phyloP scores from a whole-genome alignment of 345 rosid genomes.

The Carallia pectinifolia region DNA sequence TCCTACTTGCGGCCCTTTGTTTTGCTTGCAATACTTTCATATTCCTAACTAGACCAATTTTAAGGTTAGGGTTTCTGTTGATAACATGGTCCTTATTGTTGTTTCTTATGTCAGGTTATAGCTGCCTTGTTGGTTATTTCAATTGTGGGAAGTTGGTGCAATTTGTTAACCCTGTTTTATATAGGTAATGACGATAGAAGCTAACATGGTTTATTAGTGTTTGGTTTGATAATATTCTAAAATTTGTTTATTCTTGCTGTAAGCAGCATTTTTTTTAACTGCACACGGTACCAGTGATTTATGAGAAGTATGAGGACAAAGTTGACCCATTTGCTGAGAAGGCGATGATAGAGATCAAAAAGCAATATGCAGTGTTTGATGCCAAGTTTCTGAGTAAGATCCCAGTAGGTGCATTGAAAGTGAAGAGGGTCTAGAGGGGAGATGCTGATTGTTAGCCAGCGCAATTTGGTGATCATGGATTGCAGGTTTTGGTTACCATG shows the following conservation, averaged over 20 bases:
- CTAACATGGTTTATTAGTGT: not conserved
- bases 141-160: slow-evolving; percentile 66
- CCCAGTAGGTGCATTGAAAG: slow-evolving; percentile 26
- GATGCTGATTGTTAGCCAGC: not conserved
- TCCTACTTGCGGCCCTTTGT: too few species aligned
- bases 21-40: too few species aligned
- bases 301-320: slow-evolving; percentile 80
- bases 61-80: not conserved
- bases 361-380: slow-evolving; percentile 44
- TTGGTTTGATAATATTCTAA: not conserved
- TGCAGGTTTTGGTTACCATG: slow-evolving; percentile 12
- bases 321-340: slow-evolving; percentile 80
- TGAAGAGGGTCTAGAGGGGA: slow-evolving; percentile 24
- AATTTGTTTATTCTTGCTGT: not conserved
- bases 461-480: slow-evolving; percentile 4
- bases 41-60: not conserved
- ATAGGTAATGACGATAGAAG: slow-evolving; percentile 38
- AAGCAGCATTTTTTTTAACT: slow-evolving; percentile 58
- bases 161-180: slow-evolving; percentile 89
- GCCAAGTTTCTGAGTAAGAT: slow-evolving; percentile 35
- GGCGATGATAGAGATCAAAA: slow-evolving; percentile 55
- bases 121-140: slow-evolving; percentile 70
- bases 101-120: slow-evolving; percentile 46
- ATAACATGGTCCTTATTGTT: too few species aligned
- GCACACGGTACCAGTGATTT: slow-evolving; percentile 66